phyloP scores from a whole-genome alignment of 257 asterid species.

The Petunia secreta region DNA sequence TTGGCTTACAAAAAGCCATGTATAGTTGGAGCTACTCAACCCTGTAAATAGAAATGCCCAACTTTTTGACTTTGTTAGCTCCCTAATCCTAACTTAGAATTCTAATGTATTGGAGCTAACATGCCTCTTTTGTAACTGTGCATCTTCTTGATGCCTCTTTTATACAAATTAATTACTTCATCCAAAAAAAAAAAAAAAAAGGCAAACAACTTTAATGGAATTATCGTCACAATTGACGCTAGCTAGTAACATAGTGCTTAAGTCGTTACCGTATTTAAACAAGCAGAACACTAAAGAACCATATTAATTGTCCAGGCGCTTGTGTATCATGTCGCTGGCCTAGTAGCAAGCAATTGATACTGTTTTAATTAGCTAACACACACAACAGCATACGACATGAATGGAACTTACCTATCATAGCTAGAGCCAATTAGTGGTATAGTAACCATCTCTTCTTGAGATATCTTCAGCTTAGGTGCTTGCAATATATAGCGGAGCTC shows the following conservation, averaged over 20 bases:
- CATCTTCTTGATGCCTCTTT: no score
- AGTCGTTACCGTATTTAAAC: background rate
- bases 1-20: no score
- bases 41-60: no score
- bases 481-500: conserved; percentile 90
- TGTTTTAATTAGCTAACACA: background rate
- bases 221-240: background rate
- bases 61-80: no score
- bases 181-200: background rate
- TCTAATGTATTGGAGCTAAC: no score
- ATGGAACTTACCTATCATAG: conserved; percentile 76
- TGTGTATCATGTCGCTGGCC: background rate
- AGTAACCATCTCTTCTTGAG: conserved; percentile 99
- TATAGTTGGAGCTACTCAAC: no score
- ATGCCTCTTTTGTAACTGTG: no score
- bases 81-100: no score
- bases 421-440: conserved; percentile 93
- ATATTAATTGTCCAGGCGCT: background rate
- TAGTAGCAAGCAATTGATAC: background rate
- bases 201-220: background rate
- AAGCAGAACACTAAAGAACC: background rate
- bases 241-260: background rate
- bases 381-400: background rate
- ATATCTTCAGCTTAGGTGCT: conserved; percentile 94
- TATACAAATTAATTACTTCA: no score